Percentiles rank a stretch among this genome's conserved stretches.
Conservation (phyloP, 352 stramenopile species). For the Globisporangium carolinianum region DNA sequence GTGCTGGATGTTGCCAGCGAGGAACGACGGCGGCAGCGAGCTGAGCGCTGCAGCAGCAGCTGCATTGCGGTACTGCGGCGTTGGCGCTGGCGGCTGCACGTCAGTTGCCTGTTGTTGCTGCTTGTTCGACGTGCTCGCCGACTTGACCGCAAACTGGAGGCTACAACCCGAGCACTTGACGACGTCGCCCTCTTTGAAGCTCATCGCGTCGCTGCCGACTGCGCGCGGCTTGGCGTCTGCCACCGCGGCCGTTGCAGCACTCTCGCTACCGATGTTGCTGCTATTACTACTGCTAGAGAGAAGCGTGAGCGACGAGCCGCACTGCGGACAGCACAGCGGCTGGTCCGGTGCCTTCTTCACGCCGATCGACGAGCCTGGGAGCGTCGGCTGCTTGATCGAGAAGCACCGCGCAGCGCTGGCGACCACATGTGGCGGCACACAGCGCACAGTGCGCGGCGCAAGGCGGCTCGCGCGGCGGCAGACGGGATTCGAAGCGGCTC, state of each 20-base stretch:
- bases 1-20: conserved; percentile 38
- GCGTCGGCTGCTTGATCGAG: conserved; percentile 1
- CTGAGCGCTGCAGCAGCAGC: conserved; percentile 56
- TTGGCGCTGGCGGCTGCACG: conserved; percentile 15
- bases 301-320: conserved; percentile 43
- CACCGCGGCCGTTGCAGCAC: too few species aligned
- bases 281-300: conserved; percentile 23
- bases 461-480: not conserved
- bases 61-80: conserved; percentile 50
- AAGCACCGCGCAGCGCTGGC: not conserved
- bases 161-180: conserved; percentile 71
- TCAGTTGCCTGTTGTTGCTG: not conserved
- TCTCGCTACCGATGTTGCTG: not conserved
- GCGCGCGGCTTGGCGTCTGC: not conserved
- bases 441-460: not conserved
- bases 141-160: conserved; percentile 68
- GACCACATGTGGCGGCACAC: not conserved
- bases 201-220: conserved; percentile 3
- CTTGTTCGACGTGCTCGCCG: conserved; percentile 13
- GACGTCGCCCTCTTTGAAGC: conserved; percentile 71
- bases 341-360: conserved; percentile 15
- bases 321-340: conserved; percentile 61
- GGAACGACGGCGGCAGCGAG: conserved; percentile 56
- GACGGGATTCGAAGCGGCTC: not conserved
- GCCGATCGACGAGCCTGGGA: conserved; percentile 4